Conservation (phyloP, 2,329 filamentous ascomycete genomes). For the Byssothecium circinans region DNA sequence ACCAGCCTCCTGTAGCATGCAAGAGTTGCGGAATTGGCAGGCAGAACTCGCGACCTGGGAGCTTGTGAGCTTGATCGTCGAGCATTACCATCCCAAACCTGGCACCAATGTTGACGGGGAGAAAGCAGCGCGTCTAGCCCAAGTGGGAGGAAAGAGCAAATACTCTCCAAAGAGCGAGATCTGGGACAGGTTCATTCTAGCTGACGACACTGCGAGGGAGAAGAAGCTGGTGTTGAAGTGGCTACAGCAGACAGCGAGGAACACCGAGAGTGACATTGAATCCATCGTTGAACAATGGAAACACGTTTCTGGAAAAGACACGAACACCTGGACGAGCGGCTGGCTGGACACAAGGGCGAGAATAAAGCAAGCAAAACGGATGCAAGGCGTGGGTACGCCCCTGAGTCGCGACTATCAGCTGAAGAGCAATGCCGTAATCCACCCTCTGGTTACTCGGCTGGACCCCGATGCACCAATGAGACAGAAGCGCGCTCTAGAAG, state of each 20-base stretch:
- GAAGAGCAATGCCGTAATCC: slow-evolving; percentile 49
- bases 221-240: slow-evolving; percentile 80
- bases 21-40: slow-evolving; percentile 68
- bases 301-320: slow-evolving; percentile 67
- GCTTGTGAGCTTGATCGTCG: slow-evolving; percentile 73
- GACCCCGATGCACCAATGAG: slow-evolving; percentile 88
- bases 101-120: slow-evolving; percentile 35
- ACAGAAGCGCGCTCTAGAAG: slow-evolving; percentile 74
- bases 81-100: slow-evolving; percentile 60
- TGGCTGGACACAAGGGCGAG: slow-evolving; percentile 90
- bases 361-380: slow-evolving; percentile 86
- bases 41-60: slow-evolving; percentile 91
- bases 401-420: slow-evolving; percentile 48
- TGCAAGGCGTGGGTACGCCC: slow-evolving; percentile 53
- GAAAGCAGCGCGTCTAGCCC: slow-evolving; percentile 35
- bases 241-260: slow-evolving; percentile 76
- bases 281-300: slow-evolving; percentile 72
- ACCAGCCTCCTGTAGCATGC: slow-evolving; percentile 41
- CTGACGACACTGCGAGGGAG: slow-evolving; percentile 74
- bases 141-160: slow-evolving; percentile 38
- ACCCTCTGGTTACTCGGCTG: slow-evolving; percentile 77
- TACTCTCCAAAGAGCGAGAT: slow-evolving; percentile 64
- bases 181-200: slow-evolving; percentile 74
- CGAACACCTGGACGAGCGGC: slow-evolving; percentile 74
- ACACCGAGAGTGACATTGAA: slow-evolving; percentile 70